A percentile compares a stretch with the other conserved stretches of the same genome.
These are phyloP conservation scores for Trypanosoma melophagium DNA, from an alignment of 208 protist species.

Conservation along the genomic window DNA sequence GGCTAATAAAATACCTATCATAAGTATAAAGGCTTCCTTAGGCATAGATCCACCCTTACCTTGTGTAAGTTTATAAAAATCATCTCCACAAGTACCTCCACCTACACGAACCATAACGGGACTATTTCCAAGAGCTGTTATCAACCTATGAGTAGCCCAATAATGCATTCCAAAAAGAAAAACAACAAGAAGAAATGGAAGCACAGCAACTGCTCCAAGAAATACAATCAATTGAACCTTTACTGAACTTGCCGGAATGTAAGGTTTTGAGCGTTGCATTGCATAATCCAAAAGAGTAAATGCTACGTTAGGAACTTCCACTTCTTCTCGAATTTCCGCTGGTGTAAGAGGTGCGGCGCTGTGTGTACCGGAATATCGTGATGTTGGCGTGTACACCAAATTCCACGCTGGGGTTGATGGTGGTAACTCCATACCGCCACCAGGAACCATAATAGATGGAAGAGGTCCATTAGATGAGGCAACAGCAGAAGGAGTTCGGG, in stretches of 20 bases:
- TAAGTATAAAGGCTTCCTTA: slow-evolving; percentile 25
- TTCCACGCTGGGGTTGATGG: too few relatives aligned
- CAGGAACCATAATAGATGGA: too few relatives aligned
- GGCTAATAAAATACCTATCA: slow-evolving; percentile 30
- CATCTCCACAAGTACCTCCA: background rate
- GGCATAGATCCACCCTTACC: slow-evolving; percentile 26
- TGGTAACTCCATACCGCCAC: too few relatives aligned
- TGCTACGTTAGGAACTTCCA: background rate
- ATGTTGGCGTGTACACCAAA: too few relatives aligned
- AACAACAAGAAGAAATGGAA: slow-evolving; percentile 28
- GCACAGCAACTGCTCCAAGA: slow-evolving; percentile 5
- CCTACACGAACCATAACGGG: background rate
- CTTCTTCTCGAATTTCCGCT: background rate
- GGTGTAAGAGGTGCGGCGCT: background rate
- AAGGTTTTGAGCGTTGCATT: slow-evolving; percentile 1
- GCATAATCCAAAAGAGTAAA: slow-evolving; percentile 9
- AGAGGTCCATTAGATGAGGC: too few relatives aligned
- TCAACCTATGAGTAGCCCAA: slow-evolving; percentile 25
- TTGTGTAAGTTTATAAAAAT: background rate
- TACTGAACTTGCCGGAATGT: background rate
- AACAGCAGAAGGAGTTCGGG: too few relatives aligned
- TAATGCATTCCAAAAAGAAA: slow-evolving; percentile 47
- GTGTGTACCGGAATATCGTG: too few relatives aligned
- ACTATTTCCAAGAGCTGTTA: background rate
- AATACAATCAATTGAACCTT: background rate